Conservation (phyloP, 2,329 filamentous ascomycete species). For the Beauveria sp. region DNA sequence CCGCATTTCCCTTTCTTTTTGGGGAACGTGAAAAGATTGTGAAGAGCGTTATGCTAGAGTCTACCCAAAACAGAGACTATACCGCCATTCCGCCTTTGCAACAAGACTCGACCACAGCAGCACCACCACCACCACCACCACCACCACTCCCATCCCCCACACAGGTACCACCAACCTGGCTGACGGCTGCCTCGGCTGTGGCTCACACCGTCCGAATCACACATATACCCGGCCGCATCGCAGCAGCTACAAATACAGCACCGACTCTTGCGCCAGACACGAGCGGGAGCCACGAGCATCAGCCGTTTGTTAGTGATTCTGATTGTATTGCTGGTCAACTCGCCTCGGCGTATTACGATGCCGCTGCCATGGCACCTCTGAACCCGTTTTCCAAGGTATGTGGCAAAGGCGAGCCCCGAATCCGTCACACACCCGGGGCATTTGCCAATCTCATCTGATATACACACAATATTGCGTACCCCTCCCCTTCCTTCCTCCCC, state of each 20-base stretch:
- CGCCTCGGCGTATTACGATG: slow-evolving; percentile 50
- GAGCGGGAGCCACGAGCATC: neutral
- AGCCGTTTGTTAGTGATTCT: neutral
- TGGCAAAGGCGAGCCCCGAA: slow-evolving; percentile 14
- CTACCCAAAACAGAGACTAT: neutral
- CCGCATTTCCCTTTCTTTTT: too few relatives aligned
- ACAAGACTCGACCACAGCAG: neutral
- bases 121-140: too few relatives aligned
- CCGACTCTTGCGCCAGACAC: neutral
- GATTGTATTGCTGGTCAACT: neutral
- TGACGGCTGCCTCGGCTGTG: slow-evolving; percentile 7
- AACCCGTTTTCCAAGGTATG: slow-evolving; percentile 48
- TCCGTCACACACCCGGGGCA: neutral
- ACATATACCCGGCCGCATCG: neutral
- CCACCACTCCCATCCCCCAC: neutral
- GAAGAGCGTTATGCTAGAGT: neutral
- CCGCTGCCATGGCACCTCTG: slow-evolving; percentile 48
- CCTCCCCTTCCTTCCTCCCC: neutral
- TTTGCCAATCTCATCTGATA: neutral
- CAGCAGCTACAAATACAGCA: neutral
- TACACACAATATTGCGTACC: neutral
- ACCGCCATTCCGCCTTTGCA: neutral
- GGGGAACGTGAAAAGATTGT: neutral
- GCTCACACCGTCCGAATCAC: slow-evolving; percentile 7
- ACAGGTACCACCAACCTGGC: neutral